Conservation (phyloP, 2,329 filamentous ascomycete species). For the Pseudofabraea citricarpa region DNA sequence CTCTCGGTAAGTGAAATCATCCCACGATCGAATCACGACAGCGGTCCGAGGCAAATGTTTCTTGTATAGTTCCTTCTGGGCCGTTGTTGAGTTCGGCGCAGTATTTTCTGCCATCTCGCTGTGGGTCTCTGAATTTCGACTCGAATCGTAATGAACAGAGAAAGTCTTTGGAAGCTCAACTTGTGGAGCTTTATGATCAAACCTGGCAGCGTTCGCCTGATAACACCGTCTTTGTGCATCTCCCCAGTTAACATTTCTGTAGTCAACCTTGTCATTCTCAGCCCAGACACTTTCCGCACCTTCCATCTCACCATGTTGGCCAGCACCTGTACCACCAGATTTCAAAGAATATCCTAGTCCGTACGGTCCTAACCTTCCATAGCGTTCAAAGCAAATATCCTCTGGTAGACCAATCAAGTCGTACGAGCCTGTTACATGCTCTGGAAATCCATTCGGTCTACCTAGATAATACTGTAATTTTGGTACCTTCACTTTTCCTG, state of each 20-base stretch:
- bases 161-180: slow-evolving; percentile 13
- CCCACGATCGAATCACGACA: slow-evolving; percentile 78
- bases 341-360: slow-evolving; percentile 79
- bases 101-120: slow-evolving; percentile 1
- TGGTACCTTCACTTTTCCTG: slow-evolving; percentile 62
- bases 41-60: slow-evolving; percentile 58
- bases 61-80: slow-evolving; percentile 3
- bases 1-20: slow-evolving; percentile 70
- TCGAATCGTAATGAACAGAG: slow-evolving; percentile 8
- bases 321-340: slow-evolving; percentile 78
- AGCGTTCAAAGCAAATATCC: slow-evolving; percentile 90
- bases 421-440: slow-evolving; percentile 83
- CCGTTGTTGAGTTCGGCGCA: not conserved
- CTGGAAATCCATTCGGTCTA: slow-evolving; percentile 77
- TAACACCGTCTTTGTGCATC: slow-evolving; percentile 72
- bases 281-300: slow-evolving; percentile 79
- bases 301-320: slow-evolving; percentile 76
- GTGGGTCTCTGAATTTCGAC: slow-evolving; percentile 4
- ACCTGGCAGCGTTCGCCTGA: slow-evolving; percentile 65
- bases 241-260: slow-evolving; percentile 71
- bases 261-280: slow-evolving; percentile 62
- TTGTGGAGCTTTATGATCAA: slow-evolving; percentile 29
- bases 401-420: slow-evolving; percentile 72
- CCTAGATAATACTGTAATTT: slow-evolving; percentile 70
- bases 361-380: slow-evolving; percentile 83